Conservation (phyloP, 2,329 filamentous ascomycete species). For the Calycina herbarum region DNA sequence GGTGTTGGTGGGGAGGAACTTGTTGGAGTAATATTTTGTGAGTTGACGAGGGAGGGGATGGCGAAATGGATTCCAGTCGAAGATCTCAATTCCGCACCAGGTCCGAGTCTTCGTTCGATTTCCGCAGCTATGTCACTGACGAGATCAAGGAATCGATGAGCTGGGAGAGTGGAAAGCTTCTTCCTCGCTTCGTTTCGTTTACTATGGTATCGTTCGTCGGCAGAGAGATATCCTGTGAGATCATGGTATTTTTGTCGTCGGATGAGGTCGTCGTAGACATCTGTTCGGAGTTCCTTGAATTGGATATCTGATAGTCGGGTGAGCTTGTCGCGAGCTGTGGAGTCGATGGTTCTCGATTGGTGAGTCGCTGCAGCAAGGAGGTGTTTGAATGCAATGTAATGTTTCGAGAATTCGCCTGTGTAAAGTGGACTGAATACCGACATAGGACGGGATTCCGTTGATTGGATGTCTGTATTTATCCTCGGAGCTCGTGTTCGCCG, state of each 20-base stretch:
- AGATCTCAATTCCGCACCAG: neutral
- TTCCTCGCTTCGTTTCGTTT: conserved; percentile 26
- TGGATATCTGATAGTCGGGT: conserved; percentile 14
- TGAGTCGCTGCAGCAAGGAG: conserved; percentile 2
- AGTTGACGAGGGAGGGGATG: neutral
- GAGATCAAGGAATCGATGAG: conserved; percentile 22
- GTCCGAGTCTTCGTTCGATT: conserved; percentile 19
- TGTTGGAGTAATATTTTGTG: neutral
- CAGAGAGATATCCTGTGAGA: conserved; percentile 22
- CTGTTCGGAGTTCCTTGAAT: conserved; percentile 25
- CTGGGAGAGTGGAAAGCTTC: conserved; percentile 18
- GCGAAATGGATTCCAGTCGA: neutral
- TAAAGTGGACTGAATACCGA: neutral
- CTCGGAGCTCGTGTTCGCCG: neutral
- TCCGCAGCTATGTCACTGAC: conserved; percentile 23
- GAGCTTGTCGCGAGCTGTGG: conserved; percentile 20
- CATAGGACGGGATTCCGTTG: neutral
- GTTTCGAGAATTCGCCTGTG: conserved; percentile 1
- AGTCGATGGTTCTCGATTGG: neutral
- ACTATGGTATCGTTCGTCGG: conserved; percentile 13
- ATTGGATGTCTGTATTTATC: neutral
- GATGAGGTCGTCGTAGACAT: conserved; percentile 26
- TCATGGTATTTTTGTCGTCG: conserved; percentile 24
- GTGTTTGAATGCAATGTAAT: conserved; percentile 20
- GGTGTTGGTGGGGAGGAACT: neutral